Base-by-base conservation (phyloP, 1,139 yeast genomes). In the Geotrichum armillariae region DNA sequence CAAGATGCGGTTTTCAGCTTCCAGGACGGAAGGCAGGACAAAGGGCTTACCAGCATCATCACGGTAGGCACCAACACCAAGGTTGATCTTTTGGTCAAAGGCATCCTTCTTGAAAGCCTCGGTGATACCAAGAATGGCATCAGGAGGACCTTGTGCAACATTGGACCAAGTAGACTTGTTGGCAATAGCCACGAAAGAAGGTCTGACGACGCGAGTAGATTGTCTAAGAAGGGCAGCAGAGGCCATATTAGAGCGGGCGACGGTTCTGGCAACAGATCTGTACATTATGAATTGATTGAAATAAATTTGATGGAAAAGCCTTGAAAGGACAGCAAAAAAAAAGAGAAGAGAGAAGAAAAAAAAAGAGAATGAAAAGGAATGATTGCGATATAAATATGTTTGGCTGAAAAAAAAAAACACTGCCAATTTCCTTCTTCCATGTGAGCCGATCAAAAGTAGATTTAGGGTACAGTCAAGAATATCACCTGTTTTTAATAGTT, bases 11-110 rank as follows among this genome's bases (percentile, higher is more conserved):
- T 54, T 47, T 58, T 68, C 72, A 51, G 96, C 96, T 56, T 58
- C 59, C 56, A 74, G 79, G 14, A 93, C 98, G 9, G 95, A 82
- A 6, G 96, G 95, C 48, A 93, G 76, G 49, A 93, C 90, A 89
- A 93, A 91, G 46, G 98, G 97, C 70, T 89, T 86, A 50, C 97
- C 98, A 58, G 73, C 70, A 68, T 89, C 85, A 68, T 91, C 97
- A 70, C 98, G 82, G 76, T 93, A 93, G 43, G 98, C 98, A 58
- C 98, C 98, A 55, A 91, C 91, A 50, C 97, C 97, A 58, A 89
- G 75, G 69, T 90, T 96, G 58, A 91, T 89, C 74, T 91, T 93
- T 54, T 78, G 75, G 4, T 66, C 67, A 45, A 67, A 64, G 12
- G 60, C 17, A 58, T 80, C 62, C 56, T 60, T 63, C 63, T 69